These are phyloP conservation scores for Zelonia costaricensis DNA, from an alignment of 208 protist species.

Conservation along the genomic window DNA sequence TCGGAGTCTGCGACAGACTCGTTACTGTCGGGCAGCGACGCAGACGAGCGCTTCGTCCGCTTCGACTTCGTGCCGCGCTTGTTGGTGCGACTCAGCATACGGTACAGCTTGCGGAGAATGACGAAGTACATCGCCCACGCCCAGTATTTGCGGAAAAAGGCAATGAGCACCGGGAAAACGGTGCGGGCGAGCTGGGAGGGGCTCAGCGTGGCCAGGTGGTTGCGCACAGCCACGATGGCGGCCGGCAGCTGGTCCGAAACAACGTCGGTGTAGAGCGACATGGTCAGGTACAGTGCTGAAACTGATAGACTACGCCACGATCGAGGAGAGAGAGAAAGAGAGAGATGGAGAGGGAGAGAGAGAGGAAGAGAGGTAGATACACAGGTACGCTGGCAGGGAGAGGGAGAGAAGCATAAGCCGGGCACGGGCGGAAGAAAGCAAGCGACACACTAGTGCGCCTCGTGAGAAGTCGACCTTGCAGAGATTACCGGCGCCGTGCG, in stretches of 20 bases:
- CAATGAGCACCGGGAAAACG: constrained; percentile 18
- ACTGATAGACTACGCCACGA: too few species aligned
- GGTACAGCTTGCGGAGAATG: constrained; percentile 36
- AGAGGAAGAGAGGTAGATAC: too few species aligned
- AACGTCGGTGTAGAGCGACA: constrained; percentile 35
- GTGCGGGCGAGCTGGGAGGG: constrained; percentile 15
- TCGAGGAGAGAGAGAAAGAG: too few species aligned
- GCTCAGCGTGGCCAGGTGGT: constrained; percentile 9
- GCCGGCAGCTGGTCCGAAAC: constrained; percentile 39
- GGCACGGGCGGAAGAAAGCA: too few species aligned
- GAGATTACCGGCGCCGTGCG: too few species aligned
- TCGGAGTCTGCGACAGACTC: constrained; percentile 10
- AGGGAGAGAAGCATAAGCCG: too few species aligned
- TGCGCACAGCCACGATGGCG: constrained; percentile 15
- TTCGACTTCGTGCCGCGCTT: constrained; percentile 10
- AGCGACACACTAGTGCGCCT: too few species aligned
- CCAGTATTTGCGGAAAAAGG: constrained; percentile 38
- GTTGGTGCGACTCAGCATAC: constrained; percentile 24
- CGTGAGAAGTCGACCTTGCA: too few species aligned
- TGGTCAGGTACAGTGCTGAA: too few species aligned
- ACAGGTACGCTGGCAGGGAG: too few species aligned
- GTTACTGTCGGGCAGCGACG: constrained; percentile 20
- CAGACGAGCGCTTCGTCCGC: constrained; percentile 17
- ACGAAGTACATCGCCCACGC: constrained; percentile 39
- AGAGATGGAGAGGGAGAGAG: too few species aligned